Evolutionary conservation across 768 basidiomycete genomes (phyloP), one percentile per base, ranked within the genome.

Genomic region (Suillus ampliporus): DNA sequence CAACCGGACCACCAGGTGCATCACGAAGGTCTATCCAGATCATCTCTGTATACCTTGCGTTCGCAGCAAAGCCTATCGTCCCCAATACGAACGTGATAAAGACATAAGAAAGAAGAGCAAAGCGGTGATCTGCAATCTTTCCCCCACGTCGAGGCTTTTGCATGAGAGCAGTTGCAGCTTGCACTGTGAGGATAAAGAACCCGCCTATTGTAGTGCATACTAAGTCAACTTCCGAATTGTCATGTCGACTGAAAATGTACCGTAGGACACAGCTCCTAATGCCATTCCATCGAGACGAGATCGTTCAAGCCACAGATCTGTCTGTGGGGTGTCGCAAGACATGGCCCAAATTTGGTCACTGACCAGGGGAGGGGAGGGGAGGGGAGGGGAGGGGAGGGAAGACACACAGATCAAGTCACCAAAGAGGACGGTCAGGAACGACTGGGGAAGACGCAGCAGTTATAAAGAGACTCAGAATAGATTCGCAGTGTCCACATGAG

Each of bases 21-120:
- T 51, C 63, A 13, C 76, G 74, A 35, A 74, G 21, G 47, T 77
- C 74, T 28, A 76, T 74, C 66, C 64, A 79, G 21, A 75, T 71
- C 77, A 74, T 67, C 65, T 71, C 47, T 35, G 66, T 77, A 58
- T 71, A 76, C 40, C 66, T 70, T 4, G 67, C 65, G 31, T 76
- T 71, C 2, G 54, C 68, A 7, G 68, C 75, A 8, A 77, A 68
- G 7, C 68, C 69, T 13, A 78, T 57, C 2, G 71, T 76, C 5
- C 64, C 77, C 23, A 75, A 61, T 21, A 53, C 6, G 34, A 76
- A 76, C 17, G 72, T 74, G 43, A 69, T 58, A 44, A 58, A 60
- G 37, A 74, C 54, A 21, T 72, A 74, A 26, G 51, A 17, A 2
- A 72, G 28, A 15, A 75, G 64, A 34, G 23, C 13, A 21, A 52